These are phyloP conservation scores for Penicillium paxilli DNA, from an alignment of 495 filamentous ascomycete species.

Conservation along the genomic window DNA sequence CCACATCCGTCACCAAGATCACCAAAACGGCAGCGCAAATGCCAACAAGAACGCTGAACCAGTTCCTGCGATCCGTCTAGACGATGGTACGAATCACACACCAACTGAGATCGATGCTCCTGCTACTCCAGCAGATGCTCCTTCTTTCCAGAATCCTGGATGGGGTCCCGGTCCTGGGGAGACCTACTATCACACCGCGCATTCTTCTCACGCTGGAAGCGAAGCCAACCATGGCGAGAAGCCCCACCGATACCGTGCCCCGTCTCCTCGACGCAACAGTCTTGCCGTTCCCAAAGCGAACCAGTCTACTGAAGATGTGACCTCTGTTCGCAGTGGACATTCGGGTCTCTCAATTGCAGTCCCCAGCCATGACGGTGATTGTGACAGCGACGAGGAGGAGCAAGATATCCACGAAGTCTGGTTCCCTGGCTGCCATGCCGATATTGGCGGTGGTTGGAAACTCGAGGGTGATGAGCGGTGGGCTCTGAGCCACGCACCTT, in stretches of 20 bases:
- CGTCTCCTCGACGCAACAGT: constrained; percentile 30
- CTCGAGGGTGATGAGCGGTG: constrained; percentile 53
- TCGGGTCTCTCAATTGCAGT: constrained; percentile 42
- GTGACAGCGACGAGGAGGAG: constrained; percentile 55
- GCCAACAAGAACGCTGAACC: neutral
- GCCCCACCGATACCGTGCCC: constrained; percentile 43
- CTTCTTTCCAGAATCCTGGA: constrained; percentile 2
- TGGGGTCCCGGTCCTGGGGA: constrained; percentile 28
- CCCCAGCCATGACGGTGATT: constrained; percentile 49
- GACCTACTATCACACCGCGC: constrained; percentile 37
- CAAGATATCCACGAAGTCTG: constrained; percentile 83
- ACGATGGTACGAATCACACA: constrained; percentile 16
- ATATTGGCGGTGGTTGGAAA: constrained; percentile 85
- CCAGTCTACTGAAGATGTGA: constrained; percentile 32
- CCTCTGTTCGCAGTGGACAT: constrained; percentile 38
- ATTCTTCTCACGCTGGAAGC: constrained; percentile 25
- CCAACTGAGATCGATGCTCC: neutral
- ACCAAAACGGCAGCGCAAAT: constrained; percentile 2
- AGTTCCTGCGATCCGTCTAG: constrained; percentile 34
- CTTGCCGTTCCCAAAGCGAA: constrained; percentile 30
- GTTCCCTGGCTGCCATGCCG: constrained; percentile 82
- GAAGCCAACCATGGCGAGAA: constrained; percentile 6
- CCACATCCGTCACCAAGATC: constrained; percentile 21
- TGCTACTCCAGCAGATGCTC: neutral
- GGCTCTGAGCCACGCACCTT: constrained; percentile 70